phyloP scores from a whole-genome alignment of 805 yeast genomes.

The Ogataea corticis region DNA sequence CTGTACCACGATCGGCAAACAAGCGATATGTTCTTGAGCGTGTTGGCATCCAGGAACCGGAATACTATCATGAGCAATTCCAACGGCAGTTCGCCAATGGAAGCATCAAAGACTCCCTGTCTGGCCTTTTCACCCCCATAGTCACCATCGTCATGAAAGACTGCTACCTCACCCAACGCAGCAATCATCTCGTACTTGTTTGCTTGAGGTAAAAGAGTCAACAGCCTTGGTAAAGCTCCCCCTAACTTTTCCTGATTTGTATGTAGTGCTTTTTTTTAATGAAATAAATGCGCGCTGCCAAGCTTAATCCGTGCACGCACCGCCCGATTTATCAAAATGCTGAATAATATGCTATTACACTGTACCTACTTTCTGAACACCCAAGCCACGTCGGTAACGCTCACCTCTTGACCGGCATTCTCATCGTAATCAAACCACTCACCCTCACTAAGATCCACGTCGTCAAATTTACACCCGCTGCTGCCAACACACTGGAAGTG shows the following conservation, averaged over 20 bases:
- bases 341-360: too few species aligned
- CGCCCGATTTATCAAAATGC: too few species aligned
- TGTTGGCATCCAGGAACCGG: conserved; percentile 45
- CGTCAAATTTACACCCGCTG: conserved; percentile 48
- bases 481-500: conserved; percentile 55
- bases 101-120: not conserved
- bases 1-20: conserved; percentile 52
- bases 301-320: too few species aligned
- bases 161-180: too few species aligned
- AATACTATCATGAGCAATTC: conserved; percentile 49
- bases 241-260: too few species aligned
- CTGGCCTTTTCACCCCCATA: not conserved
- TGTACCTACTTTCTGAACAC: conserved; percentile 46
- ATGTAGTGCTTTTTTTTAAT: too few species aligned
- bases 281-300: too few species aligned
- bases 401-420: conserved; percentile 73
- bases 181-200: too few species aligned
- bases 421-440: conserved; percentile 98
- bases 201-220: too few species aligned
- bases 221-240: too few species aligned
- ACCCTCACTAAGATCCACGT: conserved; percentile 70
- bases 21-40: conserved; percentile 40
- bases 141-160: not conserved
- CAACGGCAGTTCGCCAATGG: conserved; percentile 39
- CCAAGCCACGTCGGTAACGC: conserved; percentile 75